Base-by-base conservation (phyloP, 768 basidiomycete species). In the Podaxis sp. region DNA sequence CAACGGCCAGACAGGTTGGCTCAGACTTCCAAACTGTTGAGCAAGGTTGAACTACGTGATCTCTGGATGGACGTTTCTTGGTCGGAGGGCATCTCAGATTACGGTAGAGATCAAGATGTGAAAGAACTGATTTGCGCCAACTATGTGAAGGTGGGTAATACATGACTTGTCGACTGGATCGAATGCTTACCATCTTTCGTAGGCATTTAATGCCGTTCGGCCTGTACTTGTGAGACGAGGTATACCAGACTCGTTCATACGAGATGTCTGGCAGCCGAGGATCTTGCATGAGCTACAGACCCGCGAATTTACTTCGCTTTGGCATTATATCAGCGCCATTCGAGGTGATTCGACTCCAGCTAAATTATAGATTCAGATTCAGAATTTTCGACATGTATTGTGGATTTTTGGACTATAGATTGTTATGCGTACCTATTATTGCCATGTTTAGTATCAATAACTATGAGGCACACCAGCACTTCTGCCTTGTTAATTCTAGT, bases 41-140 rank as follows among this genome's bases (percentile, higher is more conserved):
- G 15, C 10, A n/a, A 56, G 6, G 36, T 56, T 8, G 40, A 37
- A 24, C 22, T 41, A 6, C 33, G 38, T 10, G 54, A 56, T 40
- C 6, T 56, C 37, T 56, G 54, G 54, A 56, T 38, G 54, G 56
- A 57, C 26, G 56, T 57, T 57, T 57, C 54, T 13, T 40, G 33
- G 37, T 56, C 54, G 54, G 54, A 56, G 37, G 37, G 38, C 13
- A 11, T 36, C n/a, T 22, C 24, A 7, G 20, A 20, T 20, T 6
- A n/a, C 12, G 37, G 37, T 36, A 22, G 4, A n/a, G 36, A 56
- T 12, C 54, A 56, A 15, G 37, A 38, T 22, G 54, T 56, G 20
- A 38, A 56, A 33, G 54, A 41, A 33, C 22, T 56, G 7, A 56
- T 56, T 26, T 56, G 36, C 37, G 24, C 40, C 36, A 56, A 56